Conservation (phyloP, 1,284 basidiomycete species). For the Apiotrichum sp. region DNA sequence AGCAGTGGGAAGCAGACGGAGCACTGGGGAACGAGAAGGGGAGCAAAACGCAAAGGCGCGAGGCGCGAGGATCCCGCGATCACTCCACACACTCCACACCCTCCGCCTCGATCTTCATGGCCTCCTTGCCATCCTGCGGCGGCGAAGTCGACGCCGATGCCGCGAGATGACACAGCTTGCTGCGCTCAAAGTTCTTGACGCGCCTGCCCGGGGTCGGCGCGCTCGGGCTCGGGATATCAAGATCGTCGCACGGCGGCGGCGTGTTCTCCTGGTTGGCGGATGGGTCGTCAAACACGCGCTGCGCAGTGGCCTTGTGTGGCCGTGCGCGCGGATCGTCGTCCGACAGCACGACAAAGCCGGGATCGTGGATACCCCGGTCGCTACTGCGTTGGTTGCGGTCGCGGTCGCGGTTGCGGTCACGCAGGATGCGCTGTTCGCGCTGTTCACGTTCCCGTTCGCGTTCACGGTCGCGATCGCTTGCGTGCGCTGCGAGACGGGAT, state of each 20-base stretch:
- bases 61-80: too few species aligned
- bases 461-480: not conserved
- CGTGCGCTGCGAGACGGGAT: not conserved
- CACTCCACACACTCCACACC: too few species aligned
- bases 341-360: conserved; percentile 22
- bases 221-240: not conserved
- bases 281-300: not conserved
- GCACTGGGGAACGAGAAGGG: too few species aligned
- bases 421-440: not conserved
- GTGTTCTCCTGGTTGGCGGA: conserved; percentile 4
- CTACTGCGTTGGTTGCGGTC: too few species aligned
- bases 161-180: conserved; percentile 3
- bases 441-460: too few species aligned
- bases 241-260: not conserved
- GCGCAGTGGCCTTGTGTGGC: not conserved
- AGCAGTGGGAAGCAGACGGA: too few species aligned
- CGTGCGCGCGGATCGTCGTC: conserved; percentile 11
- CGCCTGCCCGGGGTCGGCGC: not conserved
- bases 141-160: not conserved
- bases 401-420: too few species aligned
- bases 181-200: conserved; percentile 1
- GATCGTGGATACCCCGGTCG: conserved; percentile 18
- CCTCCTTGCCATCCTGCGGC: not conserved
- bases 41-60: too few species aligned
- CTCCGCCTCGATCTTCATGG: conserved; percentile 5